Evolutionary conservation across 1,284 basidiomycete species (phyloP), one percentile per base, ranked within the genome.

Genomic region (Ceratobasidium sp.): DNA sequence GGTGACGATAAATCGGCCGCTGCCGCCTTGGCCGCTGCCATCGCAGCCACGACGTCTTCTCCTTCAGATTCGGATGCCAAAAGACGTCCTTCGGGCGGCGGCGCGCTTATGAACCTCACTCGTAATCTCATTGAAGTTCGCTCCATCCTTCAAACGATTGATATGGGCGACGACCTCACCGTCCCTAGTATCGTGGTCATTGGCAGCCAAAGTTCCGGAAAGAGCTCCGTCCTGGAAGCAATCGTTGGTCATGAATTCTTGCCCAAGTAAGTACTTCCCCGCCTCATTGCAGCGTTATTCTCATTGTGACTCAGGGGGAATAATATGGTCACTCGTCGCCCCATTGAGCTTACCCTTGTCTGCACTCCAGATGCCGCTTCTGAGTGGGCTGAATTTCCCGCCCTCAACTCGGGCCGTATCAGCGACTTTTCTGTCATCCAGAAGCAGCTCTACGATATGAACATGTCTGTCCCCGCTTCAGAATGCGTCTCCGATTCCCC

Each of bases 311-410:
- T 29, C 75, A 97, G 94, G 80, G 96, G 96, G 69, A 91, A 95
- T 79, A 99, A 99, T 79, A 99, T 99, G 97, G 97, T 99, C 52
- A 99, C 96, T 0, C 91, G 96, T 1, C 88, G 96, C 56, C 97
- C 96, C 0, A 97, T 99, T 75, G 96, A 99, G 77, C 85, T 99
- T 69, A 99, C 96, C 0, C 88, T 99, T 57, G 89, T 99, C 70
- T 93, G 99, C 76, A 97, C 92, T 0, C 91, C 92, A 14, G 81
- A 84, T 39, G 78, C 81, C n/a, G 84, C 88, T 2, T 79, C 82
- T 29, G 95, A 98, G 77, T 98, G 95, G 73, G 95, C 94, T 72
- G 93, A 96, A 76, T 99, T 99, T 79, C 95, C 95, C 21, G 86
- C 87, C 2, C 84, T 98, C 1, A 93, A 93, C 33, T 82, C 92